Base-by-base conservation (phyloP, 2,329 filamentous ascomycete genomes). In the Blumeria graminis region DNA sequence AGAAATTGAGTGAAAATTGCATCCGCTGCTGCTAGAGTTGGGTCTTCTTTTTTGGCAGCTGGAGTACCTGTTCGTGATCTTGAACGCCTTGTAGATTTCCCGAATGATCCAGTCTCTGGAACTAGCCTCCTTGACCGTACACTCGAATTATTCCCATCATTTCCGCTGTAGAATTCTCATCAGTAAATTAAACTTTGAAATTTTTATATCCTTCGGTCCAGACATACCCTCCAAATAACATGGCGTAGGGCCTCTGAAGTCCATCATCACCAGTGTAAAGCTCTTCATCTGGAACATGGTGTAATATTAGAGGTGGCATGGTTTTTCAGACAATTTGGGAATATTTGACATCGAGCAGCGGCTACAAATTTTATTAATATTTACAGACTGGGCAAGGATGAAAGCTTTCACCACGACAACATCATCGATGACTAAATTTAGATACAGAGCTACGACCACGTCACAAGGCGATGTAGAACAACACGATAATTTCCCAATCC, bases 261-360 rank as follows among this genome's bases (percentile, higher is more conserved):
- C 80, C 80, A 68, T 82, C 80, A 56, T 81, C 77, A 57, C 80
- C 80, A 6, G 78, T 69, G 65, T 81, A 82, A 54, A 79, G 75
- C 65, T 82, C 80, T 55, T 82, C 79, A 61, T 82, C 79, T 57
- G 79, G 78, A 60, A 82, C 80, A 65, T 81, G 82, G 65, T 83
- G 80, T 36, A 83, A 70, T 63, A 82, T 81, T 57, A 82, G 70
- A 61, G 80, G 80, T 57, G 78, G 74, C 78, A 81, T 82, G 61
- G 60, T 28, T 28, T 28, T 2, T 28, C 4, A 28, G 4, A 28
- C 22, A 28, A 65, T 28, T 28, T 28, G 22, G 2, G 22, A 28
- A 28, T 28, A 1, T 28, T 28, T 28, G 22, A 28, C 22, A 28
- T 28, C 22, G 22, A 28, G 22, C 22, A 28, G 22, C 22, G 1